Evolutionary conservation across 345 rosid species (phyloP).

Genomic region (Firmiana major): DNA sequence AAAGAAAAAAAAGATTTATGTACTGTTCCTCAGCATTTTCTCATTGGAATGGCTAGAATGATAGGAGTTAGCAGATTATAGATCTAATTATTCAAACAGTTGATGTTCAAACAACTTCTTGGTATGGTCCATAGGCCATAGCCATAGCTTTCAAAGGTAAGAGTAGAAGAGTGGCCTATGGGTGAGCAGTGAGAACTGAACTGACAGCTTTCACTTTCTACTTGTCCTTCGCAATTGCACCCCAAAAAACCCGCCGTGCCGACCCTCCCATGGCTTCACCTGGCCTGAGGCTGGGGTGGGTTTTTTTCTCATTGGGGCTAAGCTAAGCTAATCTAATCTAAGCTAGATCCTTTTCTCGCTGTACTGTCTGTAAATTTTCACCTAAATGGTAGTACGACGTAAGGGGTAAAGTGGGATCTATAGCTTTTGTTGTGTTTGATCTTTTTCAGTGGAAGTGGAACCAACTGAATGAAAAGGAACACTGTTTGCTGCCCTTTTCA

Average conservation of each 20-base stretch:
- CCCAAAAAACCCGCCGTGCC: slow-evolving; percentile 14
- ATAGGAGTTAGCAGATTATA: not conserved
- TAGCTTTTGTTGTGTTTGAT: not conserved
- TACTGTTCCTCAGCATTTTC: not conserved
- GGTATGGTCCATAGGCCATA: not conserved
- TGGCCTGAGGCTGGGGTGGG: not conserved
- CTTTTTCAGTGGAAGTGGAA: not conserved
- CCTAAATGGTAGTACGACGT: not conserved
- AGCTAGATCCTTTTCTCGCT: not conserved
- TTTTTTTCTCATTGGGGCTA: not conserved
- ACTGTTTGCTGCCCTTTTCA: not conserved
- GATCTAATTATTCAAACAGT: slow-evolving; percentile 8
- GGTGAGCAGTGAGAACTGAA: not conserved
- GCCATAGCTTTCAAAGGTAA: no score
- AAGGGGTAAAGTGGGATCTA: not conserved
- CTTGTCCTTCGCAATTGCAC: not conserved
- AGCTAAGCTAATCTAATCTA: not conserved
- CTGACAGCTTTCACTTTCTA: slow-evolving; percentile 13
- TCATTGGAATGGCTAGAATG: not conserved
- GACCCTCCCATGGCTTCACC: not conserved
- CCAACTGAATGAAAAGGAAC: not conserved
- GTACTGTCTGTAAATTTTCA: not conserved
- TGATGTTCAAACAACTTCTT: not conserved
- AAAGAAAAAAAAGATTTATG: not conserved
- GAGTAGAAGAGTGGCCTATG: not conserved